Evolutionary conservation across 164 flowering plant species (phyloP), one percentile per base, ranked within the genome.

Genomic region (Piper longum): DNA sequence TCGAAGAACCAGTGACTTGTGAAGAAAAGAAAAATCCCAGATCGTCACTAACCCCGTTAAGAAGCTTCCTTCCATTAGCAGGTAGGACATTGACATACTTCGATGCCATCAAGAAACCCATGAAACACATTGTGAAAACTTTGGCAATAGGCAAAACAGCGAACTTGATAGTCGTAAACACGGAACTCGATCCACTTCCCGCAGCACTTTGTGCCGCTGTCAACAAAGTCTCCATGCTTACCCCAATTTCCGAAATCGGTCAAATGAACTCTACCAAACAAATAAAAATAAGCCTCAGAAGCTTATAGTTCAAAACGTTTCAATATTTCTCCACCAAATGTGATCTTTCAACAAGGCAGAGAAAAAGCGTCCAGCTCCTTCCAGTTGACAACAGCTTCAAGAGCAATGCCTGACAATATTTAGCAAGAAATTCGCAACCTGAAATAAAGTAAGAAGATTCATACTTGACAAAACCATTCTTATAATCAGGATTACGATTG

Each of bases 81-180:
- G 95, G 95, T 59, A 93, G 78, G 62, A 93, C 86, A 71, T 89
- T 88, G 41, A 93, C 91, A 65, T 79, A 83, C 80, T 92, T 92
- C 57, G 95, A 81, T 0, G 98, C 98, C 97, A 93, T 86, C 1
- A 93, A 82, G 67, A 86, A 85, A 6, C 97, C 98, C 83, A 93
- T 26, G 67, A 85, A 88, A 63, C 98, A 93, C 78, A 89, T 76
- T 0, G 96, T 81, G 69, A 93, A 89, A 48, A 93, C 98, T 67
- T 93, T 90, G 0, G 90, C 93, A 48, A 93, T 90, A 7, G 98
- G 97, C 18, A 93, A 58, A 18, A 93, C 97, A 0, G 97, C 98
- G 64, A 86, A 86, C 66, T 77, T 89, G 65, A 88, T 79, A 4
- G 85, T 79, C 4, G 74, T 71, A 0, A 89, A 9, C 62, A 89